phyloP scores from a whole-genome alignment of 2,329 filamentous ascomycete genomes.

The Exutisphaerella laricina region DNA sequence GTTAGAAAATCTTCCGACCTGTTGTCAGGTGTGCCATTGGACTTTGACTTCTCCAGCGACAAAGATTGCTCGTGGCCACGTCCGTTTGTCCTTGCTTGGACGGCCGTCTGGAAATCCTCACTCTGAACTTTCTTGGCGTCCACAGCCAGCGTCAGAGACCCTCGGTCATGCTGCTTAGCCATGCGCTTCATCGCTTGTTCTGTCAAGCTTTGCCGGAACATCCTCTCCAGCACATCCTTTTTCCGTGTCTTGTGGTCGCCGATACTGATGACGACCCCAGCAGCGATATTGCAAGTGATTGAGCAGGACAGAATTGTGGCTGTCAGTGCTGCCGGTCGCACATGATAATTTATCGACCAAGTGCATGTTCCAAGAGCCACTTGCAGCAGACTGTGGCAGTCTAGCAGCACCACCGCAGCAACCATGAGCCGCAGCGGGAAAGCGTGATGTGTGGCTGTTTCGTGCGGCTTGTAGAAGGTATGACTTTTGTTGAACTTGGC shows the following conservation, averaged over 20 bases:
- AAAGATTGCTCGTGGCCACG: neutral
- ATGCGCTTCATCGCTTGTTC: conserved; percentile 54
- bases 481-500: conserved; percentile 75
- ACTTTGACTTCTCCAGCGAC: conserved; percentile 3
- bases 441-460: conserved; percentile 73
- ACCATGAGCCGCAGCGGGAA: conserved; percentile 71
- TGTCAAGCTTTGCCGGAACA: conserved; percentile 72
- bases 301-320: conserved; percentile 75
- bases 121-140: conserved; percentile 15
- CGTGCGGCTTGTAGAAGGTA: conserved; percentile 84
- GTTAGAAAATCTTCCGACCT: neutral
- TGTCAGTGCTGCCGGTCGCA: conserved; percentile 65
- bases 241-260: conserved; percentile 74
- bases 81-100: neutral
- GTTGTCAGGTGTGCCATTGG: neutral
- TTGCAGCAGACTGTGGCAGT: conserved; percentile 73
- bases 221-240: conserved; percentile 74
- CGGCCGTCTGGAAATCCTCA: conserved; percentile 16
- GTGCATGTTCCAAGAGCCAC: conserved; percentile 73
- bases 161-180: conserved; percentile 22
- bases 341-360: conserved; percentile 68
- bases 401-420: conserved; percentile 70
- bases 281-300: conserved; percentile 70
- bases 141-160: conserved; percentile 17
- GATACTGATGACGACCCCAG: conserved; percentile 68